A percentile compares a stretch with the other conserved stretches of the same genome.
These are phyloP conservation scores for Colletotrichum shisoi DNA, from an alignment of 2,329 filamentous ascomycete genomes.

Conservation along the genomic window DNA sequence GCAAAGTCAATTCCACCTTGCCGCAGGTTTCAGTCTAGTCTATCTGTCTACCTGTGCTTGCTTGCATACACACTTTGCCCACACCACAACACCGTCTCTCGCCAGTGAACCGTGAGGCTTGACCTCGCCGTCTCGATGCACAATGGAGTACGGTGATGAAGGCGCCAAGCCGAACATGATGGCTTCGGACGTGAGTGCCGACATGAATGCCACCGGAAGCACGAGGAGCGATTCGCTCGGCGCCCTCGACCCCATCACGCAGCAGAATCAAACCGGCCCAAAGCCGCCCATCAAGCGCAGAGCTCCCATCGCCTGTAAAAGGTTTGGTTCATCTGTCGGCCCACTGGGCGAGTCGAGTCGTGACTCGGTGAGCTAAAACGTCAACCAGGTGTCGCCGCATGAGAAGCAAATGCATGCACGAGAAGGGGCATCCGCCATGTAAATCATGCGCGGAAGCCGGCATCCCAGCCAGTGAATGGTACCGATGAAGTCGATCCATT, in stretches of 20 bases:
- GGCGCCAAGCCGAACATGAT: constrained; percentile 35
- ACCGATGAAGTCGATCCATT: constrained; percentile 25
- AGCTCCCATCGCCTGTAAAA: constrained; percentile 62
- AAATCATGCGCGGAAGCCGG: constrained; percentile 61
- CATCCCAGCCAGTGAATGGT: constrained; percentile 61
- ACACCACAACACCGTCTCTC: neutral
- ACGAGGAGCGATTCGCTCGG: constrained; percentile 25
- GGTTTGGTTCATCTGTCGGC: constrained; percentile 49
- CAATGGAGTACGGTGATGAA: constrained; percentile 36
- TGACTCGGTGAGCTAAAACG: constrained; percentile 30
- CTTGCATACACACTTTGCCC: neutral
- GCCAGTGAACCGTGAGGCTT: constrained; percentile 7
- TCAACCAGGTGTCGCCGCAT: constrained; percentile 61
- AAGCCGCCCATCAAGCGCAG: constrained; percentile 55
- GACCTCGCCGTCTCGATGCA: constrained; percentile 15
- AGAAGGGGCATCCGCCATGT: constrained; percentile 59
- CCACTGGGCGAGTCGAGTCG: constrained; percentile 13
- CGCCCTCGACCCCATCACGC: constrained; percentile 19
- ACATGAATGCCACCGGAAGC: constrained; percentile 13
- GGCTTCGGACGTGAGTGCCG: constrained; percentile 25
- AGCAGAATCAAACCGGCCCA: constrained; percentile 15
- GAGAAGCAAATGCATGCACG: constrained; percentile 64
- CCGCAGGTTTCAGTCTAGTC: constrained; percentile 8
- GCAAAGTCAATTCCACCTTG: constrained; percentile 17
- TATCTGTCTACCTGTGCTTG: neutral